Percentiles rank a stretch among this genome's conserved stretches.
phyloP scores from a whole-genome alignment of 2,329 filamentous ascomycete species.

The Botrytis aclada region DNA sequence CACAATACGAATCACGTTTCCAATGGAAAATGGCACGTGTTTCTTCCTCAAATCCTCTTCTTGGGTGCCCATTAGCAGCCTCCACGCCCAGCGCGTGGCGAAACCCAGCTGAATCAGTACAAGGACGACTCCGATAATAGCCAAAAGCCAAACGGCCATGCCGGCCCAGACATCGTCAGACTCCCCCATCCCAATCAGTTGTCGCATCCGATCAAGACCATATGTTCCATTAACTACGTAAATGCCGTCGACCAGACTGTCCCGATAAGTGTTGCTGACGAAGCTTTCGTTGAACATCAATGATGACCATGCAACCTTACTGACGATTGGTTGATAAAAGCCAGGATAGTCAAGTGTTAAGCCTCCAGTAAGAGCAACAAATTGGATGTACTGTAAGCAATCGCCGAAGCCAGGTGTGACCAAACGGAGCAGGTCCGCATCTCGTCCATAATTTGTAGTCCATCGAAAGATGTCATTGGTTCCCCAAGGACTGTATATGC shows the following conservation, averaged over 20 bases:
- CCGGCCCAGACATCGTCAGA: constrained; percentile 86
- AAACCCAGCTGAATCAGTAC: constrained; percentile 76
- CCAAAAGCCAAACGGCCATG: constrained; percentile 86
- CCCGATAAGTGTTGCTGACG: constrained; percentile 63
- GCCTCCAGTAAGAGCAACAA: constrained; percentile 81
- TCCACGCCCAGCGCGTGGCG: constrained; percentile 70
- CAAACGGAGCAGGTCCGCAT: constrained; percentile 84
- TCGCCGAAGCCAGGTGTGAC: constrained; percentile 96
- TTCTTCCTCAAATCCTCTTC: constrained; percentile 89
- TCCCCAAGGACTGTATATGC: constrained; percentile 91
- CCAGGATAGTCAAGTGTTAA: constrained; percentile 87
- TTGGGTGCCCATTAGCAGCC: constrained; percentile 64
- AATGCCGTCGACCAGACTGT: constrained; percentile 76
- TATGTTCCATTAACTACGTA: constrained; percentile 76
- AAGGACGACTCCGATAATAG: constrained; percentile 66
- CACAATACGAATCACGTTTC: constrained; percentile 77
- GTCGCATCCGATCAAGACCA: constrained; percentile 74
- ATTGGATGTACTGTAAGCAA: constrained; percentile 96
- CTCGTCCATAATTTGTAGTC: constrained; percentile 96
- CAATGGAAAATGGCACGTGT: constrained; percentile 82
- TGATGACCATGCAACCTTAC: constrained; percentile 81
- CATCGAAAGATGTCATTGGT: constrained; percentile 86
- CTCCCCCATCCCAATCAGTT: constrained; percentile 76
- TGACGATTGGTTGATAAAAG: constrained; percentile 88
- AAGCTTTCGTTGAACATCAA: constrained; percentile 94